A percentile compares a stretch with the other conserved stretches of the same genome.
Evolutionary conservation across 768 basidiomycete species (phyloP).

Genomic region (Sistotremastrum niveocremeum): DNA sequence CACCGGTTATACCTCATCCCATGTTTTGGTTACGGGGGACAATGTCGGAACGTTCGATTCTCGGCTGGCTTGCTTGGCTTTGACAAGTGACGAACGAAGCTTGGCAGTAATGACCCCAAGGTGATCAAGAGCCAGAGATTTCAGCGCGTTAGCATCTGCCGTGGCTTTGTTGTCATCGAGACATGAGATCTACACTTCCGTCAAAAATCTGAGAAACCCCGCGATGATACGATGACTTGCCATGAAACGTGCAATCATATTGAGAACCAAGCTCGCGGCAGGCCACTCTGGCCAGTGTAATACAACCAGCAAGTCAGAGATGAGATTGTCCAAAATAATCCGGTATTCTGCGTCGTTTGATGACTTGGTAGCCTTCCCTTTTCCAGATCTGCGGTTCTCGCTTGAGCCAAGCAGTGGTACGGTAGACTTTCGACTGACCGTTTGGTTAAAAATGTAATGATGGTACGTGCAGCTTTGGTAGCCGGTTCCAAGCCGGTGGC

Average conservation of each 20-base stretch:
- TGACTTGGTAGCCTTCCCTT: conserved; percentile 77
- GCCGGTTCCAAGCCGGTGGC: conserved; percentile 65
- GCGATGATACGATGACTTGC: conserved; percentile 25
- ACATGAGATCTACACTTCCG: conserved; percentile 46
- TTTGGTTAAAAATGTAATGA: conserved; percentile 64
- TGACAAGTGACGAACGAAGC: conserved; percentile 46
- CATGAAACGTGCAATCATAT: conserved; percentile 76
- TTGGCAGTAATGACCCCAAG: conserved; percentile 85
- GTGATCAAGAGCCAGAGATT: conserved; percentile 85
- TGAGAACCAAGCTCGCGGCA: conserved; percentile 69
- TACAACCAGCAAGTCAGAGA: conserved; percentile 77
- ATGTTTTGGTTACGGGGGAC: too few species aligned
- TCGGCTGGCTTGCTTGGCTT: too few species aligned
- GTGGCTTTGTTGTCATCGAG: conserved; percentile 71
- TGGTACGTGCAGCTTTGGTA: conserved; percentile 72
- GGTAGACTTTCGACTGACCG: conserved; percentile 22
- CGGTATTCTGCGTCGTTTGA: conserved; percentile 92
- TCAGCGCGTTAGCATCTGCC: conserved; percentile 56
- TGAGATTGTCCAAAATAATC: conserved; percentile 80
- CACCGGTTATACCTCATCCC: too few species aligned
- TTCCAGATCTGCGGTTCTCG: conserved; percentile 48
- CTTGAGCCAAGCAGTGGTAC: background rate
- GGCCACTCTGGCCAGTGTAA: conserved; percentile 98
- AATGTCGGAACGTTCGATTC: too few species aligned
- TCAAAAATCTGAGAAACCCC: background rate